Evolutionary conservation across 176 grass and related monocot genomes (phyloP), one percentile per base, ranked within the genome.

Genomic region (Neostapfia colusana): DNA sequence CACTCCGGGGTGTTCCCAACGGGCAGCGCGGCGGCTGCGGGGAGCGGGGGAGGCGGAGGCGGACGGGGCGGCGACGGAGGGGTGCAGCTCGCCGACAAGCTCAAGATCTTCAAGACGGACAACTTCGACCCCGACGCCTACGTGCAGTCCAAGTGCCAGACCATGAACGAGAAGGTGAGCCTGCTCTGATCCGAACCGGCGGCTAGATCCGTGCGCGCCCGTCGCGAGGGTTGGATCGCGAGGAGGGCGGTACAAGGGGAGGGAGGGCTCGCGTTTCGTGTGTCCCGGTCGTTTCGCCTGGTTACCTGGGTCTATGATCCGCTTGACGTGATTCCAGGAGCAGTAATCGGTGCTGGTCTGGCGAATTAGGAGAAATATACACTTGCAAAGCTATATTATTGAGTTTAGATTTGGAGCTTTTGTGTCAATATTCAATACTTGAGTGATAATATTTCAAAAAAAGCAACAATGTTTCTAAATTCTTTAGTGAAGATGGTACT

Each of bases 91-190:
- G 85, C 95, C 12, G 91, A 98, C 77, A 98, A 98, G 80, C 91
- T 98, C 76, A 98, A 98, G 95, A 95, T 98, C 80, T 98, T 98
- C 91, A 98, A 95, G 83, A 98, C 87, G 37, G 91, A 94, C 62
- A 98, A 98, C 63, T 98, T 98, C 78, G 95, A 98, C 84, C 88
- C 91, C 54, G 95, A 98, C 65, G 76, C 91, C 25, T 98, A 98
- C 78, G 87, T 98, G 87, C 95, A 95, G 80, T 98, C 95, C 56
- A 98, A 98, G 74, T 98, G 95, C 85, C 95, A 92, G 77, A 84
- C 89, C 35, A 98, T 98, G 95, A 86, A 94, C 72, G 95, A 98
- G 86, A 98, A 92, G 95, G 95, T 98, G 45, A 61, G 73, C 18
- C 25, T 10, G 31, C 31, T 31, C 31, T 31, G 31, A 31, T 31